phyloP scores from a whole-genome alignment of 2,329 filamentous ascomycete genomes.

The Karstenula rhodostoma region DNA sequence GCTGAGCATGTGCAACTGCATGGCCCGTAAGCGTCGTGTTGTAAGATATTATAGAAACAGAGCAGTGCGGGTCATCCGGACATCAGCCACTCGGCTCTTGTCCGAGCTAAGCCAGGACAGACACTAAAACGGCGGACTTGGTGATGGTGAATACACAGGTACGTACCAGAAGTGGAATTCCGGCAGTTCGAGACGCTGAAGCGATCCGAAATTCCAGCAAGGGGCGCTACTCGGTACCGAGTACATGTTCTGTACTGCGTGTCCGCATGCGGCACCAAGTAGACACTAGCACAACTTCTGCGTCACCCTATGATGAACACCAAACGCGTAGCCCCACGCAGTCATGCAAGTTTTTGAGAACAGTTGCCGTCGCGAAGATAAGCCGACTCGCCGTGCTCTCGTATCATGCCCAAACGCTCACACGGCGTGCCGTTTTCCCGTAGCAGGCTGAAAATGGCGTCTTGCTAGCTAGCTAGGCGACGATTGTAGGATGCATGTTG shows the following conservation, averaged over 20 bases:
- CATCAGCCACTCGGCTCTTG: too few relatives aligned
- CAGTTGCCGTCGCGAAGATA: not conserved
- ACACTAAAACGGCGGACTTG: not conserved
- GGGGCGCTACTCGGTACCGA: not conserved
- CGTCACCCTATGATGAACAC: not conserved
- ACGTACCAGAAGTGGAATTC: not conserved
- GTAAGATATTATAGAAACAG: conserved; percentile 27
- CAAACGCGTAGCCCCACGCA: not conserved
- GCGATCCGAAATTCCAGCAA: not conserved
- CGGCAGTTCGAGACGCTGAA: not conserved
- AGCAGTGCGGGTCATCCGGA: conserved; percentile 3
- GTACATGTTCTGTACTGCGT: not conserved
- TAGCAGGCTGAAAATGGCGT: not conserved
- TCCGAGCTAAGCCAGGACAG: not conserved
- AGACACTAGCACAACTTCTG: not conserved
- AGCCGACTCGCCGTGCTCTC: not conserved
- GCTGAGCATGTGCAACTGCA: conserved; percentile 23
- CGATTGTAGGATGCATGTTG: not conserved
- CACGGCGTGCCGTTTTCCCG: not conserved
- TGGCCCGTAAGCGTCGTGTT: conserved; percentile 13
- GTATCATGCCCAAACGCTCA: not conserved
- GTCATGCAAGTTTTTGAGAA: not conserved
- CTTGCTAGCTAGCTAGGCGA: not conserved
- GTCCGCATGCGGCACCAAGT: not conserved
- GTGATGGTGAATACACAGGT: not conserved